Base-by-base conservation (phyloP, 768 basidiomycete species). In the Phlebiopsis gigantea region DNA sequence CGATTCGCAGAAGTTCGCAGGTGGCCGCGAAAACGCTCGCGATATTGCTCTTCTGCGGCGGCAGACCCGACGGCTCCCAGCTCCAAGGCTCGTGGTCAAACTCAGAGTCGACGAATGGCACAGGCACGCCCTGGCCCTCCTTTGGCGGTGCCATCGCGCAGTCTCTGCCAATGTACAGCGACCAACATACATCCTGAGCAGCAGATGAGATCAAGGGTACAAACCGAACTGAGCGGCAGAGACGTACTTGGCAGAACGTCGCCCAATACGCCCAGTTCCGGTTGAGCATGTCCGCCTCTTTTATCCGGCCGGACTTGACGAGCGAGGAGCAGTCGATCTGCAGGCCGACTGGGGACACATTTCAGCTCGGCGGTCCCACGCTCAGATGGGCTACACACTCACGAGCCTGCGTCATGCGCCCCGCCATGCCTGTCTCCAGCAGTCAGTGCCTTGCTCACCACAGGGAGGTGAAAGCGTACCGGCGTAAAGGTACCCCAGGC, bases 221-320 rank as follows among this genome's bases (percentile, higher is more conserved):
- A 25, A 42, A 22, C 24, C 10, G 21, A 39, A 46, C 46, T 39
- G 17, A 6, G 34, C 34, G 43, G 19, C n/a, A 42, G 15, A 44
- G 29, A 48, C 66, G 12, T 57, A 78, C 80, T 68, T 82, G 81
- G 41, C 76, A 71, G 66, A 81, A 83, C 4, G 77, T 81, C 7
- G 78, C 77, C 82, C 82, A 84, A 62, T 79, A 76, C 0, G 76
- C 76, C 82, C 82, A 84, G 59, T 81, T 77, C 19, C 84, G 78
- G 62, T 83, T 82, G 25, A 78, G 71, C 70, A 76, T 77, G 57
- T 82, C 81, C 14, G 78, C 68, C 26, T 78, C 72, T 22, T 74
- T 73, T 57, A 85, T 81, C 14, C 78, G 68, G 1, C 80, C 79
- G 1, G 74, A 68, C 56, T 75, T 74, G 41, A 83, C 82, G 79